Base-by-base conservation (phyloP, 2,329 filamentous ascomycete species). In the Hyphodiscus sp. region DNA sequence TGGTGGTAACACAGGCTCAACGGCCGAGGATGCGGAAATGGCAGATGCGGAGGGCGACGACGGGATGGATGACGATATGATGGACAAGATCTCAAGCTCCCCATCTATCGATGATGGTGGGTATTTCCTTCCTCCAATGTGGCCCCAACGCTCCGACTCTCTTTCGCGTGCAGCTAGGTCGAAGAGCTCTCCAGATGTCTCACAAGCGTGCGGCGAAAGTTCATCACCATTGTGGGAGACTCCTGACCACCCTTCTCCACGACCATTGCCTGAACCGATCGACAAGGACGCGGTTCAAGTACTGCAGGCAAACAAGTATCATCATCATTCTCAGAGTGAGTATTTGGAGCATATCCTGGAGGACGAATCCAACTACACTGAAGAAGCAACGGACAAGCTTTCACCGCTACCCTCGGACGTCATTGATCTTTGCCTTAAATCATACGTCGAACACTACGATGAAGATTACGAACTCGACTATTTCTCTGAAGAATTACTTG, bases 21-120 rank as follows among this genome's bases (percentile, higher is more conserved):
- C 69, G 46, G 65, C 65, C 53, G 78, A 81, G 62, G 84, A 87
- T 58, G 82, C 79, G 47, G 84, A 89, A 59, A 73, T 82, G 65
- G 80, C 86, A 62, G 81, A 82, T 60, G 83, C 82, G 47, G 85
- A 86, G 64, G 87, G 78, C 47, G 82, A 89, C 56, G 87, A 88
- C 63, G 81, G 88, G 64, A 74, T 91, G 69, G 91, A 69, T 52
- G 85, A 96, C 72, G 92, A 97, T 71, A 85, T 96, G 84, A 90
- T 95, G 87, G 94, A 97, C 76, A 94, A 94, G 73, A 96, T 99
- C 62, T 97, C 92, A 66, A 97, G 91, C 72, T 97, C 92, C 65
- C 94, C 94, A 68, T 97, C 92, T 65, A 99, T 99, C 72, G 91
- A 95, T 78, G 92, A 97, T 86, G 92, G 92, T 99, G 85, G 80